Percentiles rank a stretch among this genome's conserved stretches.
These are phyloP conservation scores for Rhizomucor miehei DNA, from an alignment of 371 early-diverging fungal species.

Conservation along the genomic window DNA sequence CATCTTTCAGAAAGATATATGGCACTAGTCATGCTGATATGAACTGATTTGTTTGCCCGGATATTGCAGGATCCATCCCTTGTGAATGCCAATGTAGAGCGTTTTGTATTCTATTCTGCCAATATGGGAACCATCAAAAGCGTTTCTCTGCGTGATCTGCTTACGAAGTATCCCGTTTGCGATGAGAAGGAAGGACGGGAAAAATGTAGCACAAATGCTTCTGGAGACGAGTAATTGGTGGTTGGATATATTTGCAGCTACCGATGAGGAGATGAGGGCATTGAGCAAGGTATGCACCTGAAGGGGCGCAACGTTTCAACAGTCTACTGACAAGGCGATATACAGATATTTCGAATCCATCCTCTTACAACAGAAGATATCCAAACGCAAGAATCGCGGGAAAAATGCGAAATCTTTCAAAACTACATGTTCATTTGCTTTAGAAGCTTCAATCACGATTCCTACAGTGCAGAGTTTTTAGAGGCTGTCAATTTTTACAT, in stretches of 20 bases:
- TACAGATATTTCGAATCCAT: constrained; percentile 64
- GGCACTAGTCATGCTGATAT: background rate
- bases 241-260: constrained; percentile 84
- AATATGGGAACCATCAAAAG: constrained; percentile 49
- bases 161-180: constrained; percentile 17
- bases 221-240: constrained; percentile 69
- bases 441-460: constrained; percentile 72
- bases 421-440: constrained; percentile 93
- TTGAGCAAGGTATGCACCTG: constrained; percentile 62
- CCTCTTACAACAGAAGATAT: constrained; percentile 94
- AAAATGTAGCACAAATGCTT: constrained; percentile 18
- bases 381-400: constrained; percentile 84
- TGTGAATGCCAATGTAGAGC: constrained; percentile 24
- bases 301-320: background rate
- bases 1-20: no score
- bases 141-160: constrained; percentile 44
- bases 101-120: constrained; percentile 60
- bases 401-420: constrained; percentile 91
- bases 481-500: constrained; percentile 84
- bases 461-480: constrained; percentile 65
- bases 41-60: background rate
- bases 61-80: constrained; percentile 25
- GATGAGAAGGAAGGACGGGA: constrained; percentile 9
- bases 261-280: constrained; percentile 74
- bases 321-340: no score